phyloP scores from a whole-genome alignment of 2,329 filamentous ascomycete species.

The Didymella pinodella region DNA sequence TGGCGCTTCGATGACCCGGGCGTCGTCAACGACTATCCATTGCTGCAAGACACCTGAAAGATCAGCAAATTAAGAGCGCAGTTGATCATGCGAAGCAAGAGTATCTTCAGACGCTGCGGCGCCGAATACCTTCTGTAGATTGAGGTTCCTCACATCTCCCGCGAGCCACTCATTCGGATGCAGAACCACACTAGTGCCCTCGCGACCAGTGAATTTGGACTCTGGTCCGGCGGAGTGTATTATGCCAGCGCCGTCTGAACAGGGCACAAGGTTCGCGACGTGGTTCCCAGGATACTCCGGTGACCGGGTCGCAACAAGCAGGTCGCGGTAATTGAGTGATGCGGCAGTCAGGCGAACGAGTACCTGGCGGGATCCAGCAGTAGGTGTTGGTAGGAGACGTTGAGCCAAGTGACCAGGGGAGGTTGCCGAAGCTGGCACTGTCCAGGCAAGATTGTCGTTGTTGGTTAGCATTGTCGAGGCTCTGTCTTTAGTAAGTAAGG shows the following conservation, averaged over 20 bases:
- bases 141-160: slow-evolving; percentile 23
- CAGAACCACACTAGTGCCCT: slow-evolving; percentile 25
- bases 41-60: slow-evolving; percentile 21
- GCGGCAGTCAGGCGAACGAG: slow-evolving; percentile 33
- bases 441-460: slow-evolving; percentile 16
- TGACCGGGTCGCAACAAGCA: slow-evolving; percentile 25
- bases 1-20: slow-evolving; percentile 31
- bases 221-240: slow-evolving; percentile 34
- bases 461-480: neutral
- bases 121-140: slow-evolving; percentile 36
- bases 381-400: neutral
- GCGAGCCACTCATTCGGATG: slow-evolving; percentile 30
- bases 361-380: slow-evolving; percentile 21
- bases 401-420: slow-evolving; percentile 5
- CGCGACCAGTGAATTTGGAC: slow-evolving; percentile 29
- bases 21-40: slow-evolving; percentile 33
- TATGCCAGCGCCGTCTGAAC: slow-evolving; percentile 33
- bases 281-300: slow-evolving; percentile 25
- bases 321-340: slow-evolving; percentile 38
- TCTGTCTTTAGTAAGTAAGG: neutral
- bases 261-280: slow-evolving; percentile 25
- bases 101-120: slow-evolving; percentile 44
- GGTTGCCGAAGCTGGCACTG: slow-evolving; percentile 11
- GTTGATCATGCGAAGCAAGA: neutral
- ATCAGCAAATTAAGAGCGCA: neutral